These are phyloP conservation scores for Poa annua DNA, from an alignment of 176 grass and related monocot species.

Conservation along the genomic window DNA sequence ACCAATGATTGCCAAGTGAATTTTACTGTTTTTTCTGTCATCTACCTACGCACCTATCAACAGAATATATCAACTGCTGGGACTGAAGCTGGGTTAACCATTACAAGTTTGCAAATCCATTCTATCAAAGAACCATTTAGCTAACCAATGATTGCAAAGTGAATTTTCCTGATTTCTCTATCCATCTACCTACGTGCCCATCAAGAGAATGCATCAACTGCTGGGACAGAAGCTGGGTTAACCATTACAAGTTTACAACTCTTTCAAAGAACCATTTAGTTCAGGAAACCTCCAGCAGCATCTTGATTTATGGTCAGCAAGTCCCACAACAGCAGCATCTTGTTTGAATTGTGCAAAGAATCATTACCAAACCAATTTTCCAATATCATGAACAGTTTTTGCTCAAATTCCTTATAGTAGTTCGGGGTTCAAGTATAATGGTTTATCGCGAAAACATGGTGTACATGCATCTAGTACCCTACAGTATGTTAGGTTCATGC, in stretches of 20 bases:
- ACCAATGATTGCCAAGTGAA: constrained; percentile 2
- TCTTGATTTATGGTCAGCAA: constrained; percentile 3
- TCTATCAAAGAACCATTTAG: background rate
- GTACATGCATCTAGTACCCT: constrained; percentile 18
- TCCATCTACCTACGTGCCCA: too few species aligned
- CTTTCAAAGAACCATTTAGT: background rate
- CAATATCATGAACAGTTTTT: constrained; percentile 9
- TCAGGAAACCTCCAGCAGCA: background rate
- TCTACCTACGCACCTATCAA: background rate
- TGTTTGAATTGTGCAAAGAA: constrained; percentile 6
- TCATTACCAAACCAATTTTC: background rate
- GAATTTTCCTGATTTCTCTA: background rate
- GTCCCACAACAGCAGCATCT: background rate
- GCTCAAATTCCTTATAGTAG: background rate
- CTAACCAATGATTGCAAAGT: constrained; percentile 11
- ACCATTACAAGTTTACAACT: too few species aligned
- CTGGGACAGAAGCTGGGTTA: background rate
- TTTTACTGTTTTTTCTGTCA: background rate
- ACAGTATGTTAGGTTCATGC: background rate
- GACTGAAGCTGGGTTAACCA: background rate
- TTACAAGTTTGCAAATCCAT: too few species aligned
- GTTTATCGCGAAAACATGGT: background rate
- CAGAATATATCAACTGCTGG: background rate
- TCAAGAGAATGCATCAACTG: background rate
- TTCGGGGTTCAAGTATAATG: background rate